phyloP scores from a whole-genome alignment of 2,329 filamentous ascomycete genomes.

The Paraphoma chrysanthemicola region DNA sequence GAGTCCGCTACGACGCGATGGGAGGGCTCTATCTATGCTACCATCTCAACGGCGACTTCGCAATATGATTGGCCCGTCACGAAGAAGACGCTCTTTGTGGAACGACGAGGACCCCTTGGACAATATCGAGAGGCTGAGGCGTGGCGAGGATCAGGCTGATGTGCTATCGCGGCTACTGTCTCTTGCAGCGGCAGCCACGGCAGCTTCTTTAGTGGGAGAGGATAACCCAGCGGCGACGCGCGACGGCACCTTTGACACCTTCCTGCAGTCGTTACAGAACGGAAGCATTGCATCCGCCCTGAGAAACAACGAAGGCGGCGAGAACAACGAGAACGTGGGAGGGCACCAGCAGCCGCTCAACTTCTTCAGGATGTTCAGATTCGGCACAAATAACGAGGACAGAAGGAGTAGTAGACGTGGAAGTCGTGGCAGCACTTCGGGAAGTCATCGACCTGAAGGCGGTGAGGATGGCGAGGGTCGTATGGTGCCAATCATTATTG shows the following conservation, averaged over 20 bases:
- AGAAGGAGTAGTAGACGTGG: conserved; percentile 26
- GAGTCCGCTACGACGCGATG: conserved; percentile 36
- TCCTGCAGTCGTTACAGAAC: conserved; percentile 68
- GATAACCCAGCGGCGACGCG: conserved; percentile 63
- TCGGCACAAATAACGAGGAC: conserved; percentile 59
- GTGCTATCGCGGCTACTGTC: conserved; percentile 67
- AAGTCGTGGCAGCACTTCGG: conserved; percentile 32
- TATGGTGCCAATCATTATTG: conserved; percentile 73
- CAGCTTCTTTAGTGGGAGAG: conserved; percentile 69
- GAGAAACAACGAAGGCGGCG: conserved; percentile 51
- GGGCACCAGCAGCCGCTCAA: conserved; percentile 64
- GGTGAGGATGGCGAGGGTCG: conserved; percentile 58
- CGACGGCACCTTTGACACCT: conserved; percentile 68
- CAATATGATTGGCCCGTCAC: conserved; percentile 52
- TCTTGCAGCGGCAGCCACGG: conserved; percentile 68
- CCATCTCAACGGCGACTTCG: conserved; percentile 48
- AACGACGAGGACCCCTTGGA: conserved; percentile 34
- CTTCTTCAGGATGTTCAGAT: conserved; percentile 73
- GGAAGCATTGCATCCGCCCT: conserved; percentile 65
- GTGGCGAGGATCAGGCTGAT: conserved; percentile 68
- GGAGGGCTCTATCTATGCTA: conserved; percentile 44
- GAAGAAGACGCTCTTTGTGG: conserved; percentile 61
- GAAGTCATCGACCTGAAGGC: conserved; percentile 24
- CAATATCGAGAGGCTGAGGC: conserved; percentile 47
- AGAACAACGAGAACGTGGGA: conserved; percentile 46